Percentiles rank a stretch among this genome's conserved stretches.
Conservation (phyloP, 179 eudicot species). For the Gypsophila paniculata region DNA sequence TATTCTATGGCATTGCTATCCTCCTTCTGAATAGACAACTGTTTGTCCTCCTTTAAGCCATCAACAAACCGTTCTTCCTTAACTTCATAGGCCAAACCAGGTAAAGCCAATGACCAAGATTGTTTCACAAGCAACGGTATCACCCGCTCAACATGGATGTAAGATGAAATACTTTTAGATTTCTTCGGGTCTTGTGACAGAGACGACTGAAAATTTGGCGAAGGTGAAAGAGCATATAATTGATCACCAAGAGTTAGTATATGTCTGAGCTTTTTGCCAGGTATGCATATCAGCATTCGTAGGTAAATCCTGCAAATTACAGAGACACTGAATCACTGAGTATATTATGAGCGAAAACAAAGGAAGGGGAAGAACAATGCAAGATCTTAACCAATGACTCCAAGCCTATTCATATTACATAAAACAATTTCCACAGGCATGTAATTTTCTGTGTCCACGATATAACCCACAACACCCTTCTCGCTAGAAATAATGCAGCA, state of each 20-base stretch:
- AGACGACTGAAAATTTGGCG: constrained; percentile 62
- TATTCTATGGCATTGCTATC: constrained; percentile 30
- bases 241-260: constrained; percentile 58
- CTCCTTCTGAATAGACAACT: constrained; percentile 36
- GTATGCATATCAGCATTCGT: constrained; percentile 83
- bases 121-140: constrained; percentile 73
- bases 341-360: too few relatives aligned
- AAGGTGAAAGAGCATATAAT: constrained; percentile 59
- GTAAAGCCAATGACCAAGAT: constrained; percentile 82
- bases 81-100: constrained; percentile 39
- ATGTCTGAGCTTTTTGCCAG: constrained; percentile 83
- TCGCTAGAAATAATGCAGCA: too few relatives aligned
- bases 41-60: constrained; percentile 44
- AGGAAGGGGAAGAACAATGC: too few relatives aligned
- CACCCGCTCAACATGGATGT: constrained; percentile 63
- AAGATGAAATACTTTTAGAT: constrained; percentile 55
- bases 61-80: constrained; percentile 36
- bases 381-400: too few relatives aligned
- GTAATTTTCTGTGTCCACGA: too few relatives aligned
- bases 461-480: too few relatives aligned
- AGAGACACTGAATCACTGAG: too few relatives aligned
- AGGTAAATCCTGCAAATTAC: constrained; percentile 86
- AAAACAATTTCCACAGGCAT: too few relatives aligned
- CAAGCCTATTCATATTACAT: too few relatives aligned
- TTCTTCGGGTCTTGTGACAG: constrained; percentile 46